phyloP scores from a whole-genome alignment of 2,329 filamentous ascomycete genomes.

The Ophiostoma pallidulum region DNA sequence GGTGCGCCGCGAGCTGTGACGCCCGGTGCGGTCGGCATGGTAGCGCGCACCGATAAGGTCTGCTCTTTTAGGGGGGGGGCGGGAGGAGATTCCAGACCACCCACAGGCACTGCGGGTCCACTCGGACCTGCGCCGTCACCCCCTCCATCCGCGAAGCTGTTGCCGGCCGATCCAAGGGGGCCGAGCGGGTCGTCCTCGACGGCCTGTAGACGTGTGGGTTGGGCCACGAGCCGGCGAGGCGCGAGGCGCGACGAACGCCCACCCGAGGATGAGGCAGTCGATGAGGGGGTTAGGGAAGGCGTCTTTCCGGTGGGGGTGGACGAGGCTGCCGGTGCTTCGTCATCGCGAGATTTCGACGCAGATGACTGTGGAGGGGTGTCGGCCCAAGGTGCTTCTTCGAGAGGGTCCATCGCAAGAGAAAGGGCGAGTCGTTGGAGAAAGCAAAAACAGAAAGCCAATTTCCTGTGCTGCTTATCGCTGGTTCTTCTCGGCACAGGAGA shows the following conservation, averaged over 20 bases:
- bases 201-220: slow-evolving; percentile 68
- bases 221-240: slow-evolving; percentile 57
- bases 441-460: not conserved
- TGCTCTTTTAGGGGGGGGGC: slow-evolving; percentile 60
- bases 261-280: slow-evolving; percentile 23
- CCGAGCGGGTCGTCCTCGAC: slow-evolving; percentile 68
- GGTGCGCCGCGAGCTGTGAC: slow-evolving; percentile 30
- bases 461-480: not conserved
- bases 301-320: slow-evolving; percentile 23
- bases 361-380: slow-evolving; percentile 29
- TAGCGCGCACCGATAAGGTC: slow-evolving; percentile 47
- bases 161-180: slow-evolving; percentile 54
- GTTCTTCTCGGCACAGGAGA: not conserved
- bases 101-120: not conserved
- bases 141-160: slow-evolving; percentile 19
- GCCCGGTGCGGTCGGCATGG: slow-evolving; percentile 36
- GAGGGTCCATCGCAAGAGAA: slow-evolving; percentile 31
- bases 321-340: slow-evolving; percentile 21
- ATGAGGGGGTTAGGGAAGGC: slow-evolving; percentile 12
- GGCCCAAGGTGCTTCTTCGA: slow-evolving; percentile 46
- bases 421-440: not conserved
- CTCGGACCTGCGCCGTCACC: not conserved
- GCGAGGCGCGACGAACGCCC: slow-evolving; percentile 36
- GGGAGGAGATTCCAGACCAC: slow-evolving; percentile 42
- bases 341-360: slow-evolving; percentile 10